phyloP scores from a whole-genome alignment of 2,329 filamentous ascomycete species.

The Fusarium beomiforme region DNA sequence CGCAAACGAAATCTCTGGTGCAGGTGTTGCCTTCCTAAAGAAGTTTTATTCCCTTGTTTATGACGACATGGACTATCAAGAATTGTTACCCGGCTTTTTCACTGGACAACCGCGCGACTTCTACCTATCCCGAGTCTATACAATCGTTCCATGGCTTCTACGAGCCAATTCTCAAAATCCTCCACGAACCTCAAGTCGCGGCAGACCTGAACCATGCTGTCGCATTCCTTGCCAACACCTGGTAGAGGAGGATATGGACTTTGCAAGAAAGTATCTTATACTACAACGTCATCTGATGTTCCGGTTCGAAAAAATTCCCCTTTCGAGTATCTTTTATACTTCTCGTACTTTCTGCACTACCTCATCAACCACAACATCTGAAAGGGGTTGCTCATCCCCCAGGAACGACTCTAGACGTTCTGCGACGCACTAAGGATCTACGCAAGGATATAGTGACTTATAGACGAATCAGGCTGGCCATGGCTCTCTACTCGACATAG shows the following conservation, averaged over 20 bases:
- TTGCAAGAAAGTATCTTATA: constrained; percentile 10
- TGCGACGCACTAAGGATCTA: not conserved
- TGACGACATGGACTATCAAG: too few species aligned
- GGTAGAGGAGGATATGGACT: constrained; percentile 20
- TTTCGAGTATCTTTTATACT: not conserved
- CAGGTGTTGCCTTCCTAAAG: not conserved
- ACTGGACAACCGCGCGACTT: not conserved
- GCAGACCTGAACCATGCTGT: not conserved
- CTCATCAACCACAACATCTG: not conserved
- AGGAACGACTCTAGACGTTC: not conserved
- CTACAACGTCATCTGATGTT: constrained; percentile 4
- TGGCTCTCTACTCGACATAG: constrained; percentile 8
- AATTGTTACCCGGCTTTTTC: not conserved
- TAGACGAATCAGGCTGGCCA: not conserved
- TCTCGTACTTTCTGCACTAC: constrained; percentile 5
- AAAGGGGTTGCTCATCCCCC: not conserved
- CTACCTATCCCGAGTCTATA: not conserved
- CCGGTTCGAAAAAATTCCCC: not conserved
- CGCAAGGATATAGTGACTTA: not conserved
- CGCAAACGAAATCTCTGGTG: not conserved
- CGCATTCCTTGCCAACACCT: not conserved
- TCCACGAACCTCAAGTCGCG: not conserved
- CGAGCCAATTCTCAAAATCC: not conserved
- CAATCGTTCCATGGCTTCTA: constrained; percentile 4
- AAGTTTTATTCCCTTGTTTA: not conserved